A percentile compares a stretch with the other conserved stretches of the same genome.
These are phyloP conservation scores for Vachellia pachyceras DNA, from an alignment of 306 rosid genomes.

Conservation along the genomic window DNA sequence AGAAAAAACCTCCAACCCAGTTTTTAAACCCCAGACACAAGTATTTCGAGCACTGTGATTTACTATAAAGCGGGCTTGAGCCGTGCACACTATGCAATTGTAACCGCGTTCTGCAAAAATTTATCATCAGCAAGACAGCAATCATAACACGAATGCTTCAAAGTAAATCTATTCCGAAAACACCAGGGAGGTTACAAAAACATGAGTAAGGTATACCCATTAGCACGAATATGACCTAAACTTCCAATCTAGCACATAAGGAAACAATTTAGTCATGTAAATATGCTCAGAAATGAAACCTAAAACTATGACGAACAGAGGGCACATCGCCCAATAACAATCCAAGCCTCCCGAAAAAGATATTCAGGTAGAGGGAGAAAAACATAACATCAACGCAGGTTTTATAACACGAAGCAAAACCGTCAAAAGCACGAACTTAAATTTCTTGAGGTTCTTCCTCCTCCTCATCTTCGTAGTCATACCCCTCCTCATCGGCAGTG, in stretches of 20 bases:
- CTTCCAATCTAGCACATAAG: too few species aligned
- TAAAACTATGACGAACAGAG: slow-evolving; percentile 23
- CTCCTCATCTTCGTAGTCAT: slow-evolving; percentile 60
- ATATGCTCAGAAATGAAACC: too few species aligned
- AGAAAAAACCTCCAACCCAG: too few species aligned
- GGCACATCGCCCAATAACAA: slow-evolving; percentile 31
- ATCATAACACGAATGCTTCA: background rate
- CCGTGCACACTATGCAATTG: too few species aligned
- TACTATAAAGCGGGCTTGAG: too few species aligned
- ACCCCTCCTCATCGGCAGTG: too few species aligned
- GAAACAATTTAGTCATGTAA: background rate
- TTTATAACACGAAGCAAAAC: slow-evolving; percentile 17
- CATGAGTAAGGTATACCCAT: background rate
- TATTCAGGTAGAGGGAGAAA: too few species aligned
- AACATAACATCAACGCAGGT: too few species aligned
- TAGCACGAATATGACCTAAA: background rate
- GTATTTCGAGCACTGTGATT: too few species aligned
- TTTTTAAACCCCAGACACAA: too few species aligned
- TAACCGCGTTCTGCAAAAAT: too few species aligned
- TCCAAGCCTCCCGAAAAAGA: slow-evolving; percentile 57
- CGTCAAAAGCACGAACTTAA: slow-evolving; percentile 12
- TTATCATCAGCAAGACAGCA: background rate
- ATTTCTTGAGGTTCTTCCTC: slow-evolving; percentile 60
- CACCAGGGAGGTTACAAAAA: too few species aligned
- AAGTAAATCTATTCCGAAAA: background rate